These are phyloP conservation scores for Margaritispora aquatica DNA, from an alignment of 495 filamentous ascomycete species.

Conservation along the genomic window DNA sequence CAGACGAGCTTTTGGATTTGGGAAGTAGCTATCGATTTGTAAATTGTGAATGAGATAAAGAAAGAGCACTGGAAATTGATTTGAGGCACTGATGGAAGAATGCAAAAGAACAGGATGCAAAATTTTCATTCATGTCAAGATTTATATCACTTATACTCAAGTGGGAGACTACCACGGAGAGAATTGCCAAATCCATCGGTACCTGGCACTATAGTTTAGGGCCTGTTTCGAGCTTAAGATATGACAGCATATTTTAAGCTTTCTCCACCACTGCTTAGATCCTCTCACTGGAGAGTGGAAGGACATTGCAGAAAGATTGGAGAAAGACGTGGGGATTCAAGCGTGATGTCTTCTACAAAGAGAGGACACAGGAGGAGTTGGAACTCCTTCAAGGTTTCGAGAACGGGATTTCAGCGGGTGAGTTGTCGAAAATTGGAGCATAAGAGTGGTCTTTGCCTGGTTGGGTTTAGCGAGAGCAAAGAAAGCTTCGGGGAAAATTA, in stretches of 20 bases:
- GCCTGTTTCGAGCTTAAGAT: not conserved
- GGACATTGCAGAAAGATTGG: slow-evolving; percentile 4
- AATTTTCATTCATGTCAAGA: no score
- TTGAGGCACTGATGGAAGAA: not conserved
- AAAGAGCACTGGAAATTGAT: no score
- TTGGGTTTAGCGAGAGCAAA: not conserved
- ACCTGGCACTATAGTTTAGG: not conserved
- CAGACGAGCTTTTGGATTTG: no score
- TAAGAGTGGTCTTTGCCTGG: not conserved
- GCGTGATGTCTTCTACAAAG: not conserved
- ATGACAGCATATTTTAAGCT: not conserved
- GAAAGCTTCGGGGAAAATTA: not conserved
- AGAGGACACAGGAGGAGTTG: not conserved
- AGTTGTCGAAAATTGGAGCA: not conserved
- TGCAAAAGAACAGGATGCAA: no score
- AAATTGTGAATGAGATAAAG: no score
- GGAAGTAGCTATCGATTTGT: no score
- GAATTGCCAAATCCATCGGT: slow-evolving; percentile 1
- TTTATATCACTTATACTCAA: slow-evolving; percentile 3
- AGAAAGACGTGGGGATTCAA: slow-evolving; percentile 1
- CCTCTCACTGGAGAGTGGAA: not conserved
- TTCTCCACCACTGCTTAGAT: not conserved
- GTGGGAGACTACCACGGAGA: not conserved
- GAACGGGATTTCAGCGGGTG: not conserved
- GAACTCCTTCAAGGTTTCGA: not conserved